Conservation (phyloP, 2,329 filamentous ascomycete species). For the Neofusicoccum cordaticola region DNA sequence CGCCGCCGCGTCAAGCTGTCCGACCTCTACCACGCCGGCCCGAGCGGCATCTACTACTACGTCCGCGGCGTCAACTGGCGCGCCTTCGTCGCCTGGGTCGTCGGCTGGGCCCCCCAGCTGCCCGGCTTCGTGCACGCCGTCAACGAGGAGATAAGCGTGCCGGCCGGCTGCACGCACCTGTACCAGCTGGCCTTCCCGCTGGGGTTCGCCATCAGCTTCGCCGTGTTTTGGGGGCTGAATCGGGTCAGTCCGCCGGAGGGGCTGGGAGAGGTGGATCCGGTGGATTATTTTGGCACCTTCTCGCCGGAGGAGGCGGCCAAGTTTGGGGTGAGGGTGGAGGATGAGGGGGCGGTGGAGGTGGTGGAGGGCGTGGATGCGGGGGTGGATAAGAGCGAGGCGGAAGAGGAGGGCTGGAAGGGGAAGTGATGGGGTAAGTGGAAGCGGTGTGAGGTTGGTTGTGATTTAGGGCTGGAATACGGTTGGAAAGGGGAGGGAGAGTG, state of each 20-base stretch:
- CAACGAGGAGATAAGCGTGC: conserved; percentile 1
- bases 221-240: conserved; percentile 35
- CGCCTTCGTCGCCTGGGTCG: conserved; percentile 20
- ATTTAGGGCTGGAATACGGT: too few species aligned
- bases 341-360: not conserved
- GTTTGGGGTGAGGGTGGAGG: conserved; percentile 35
- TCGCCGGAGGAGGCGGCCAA: conserved; percentile 42
- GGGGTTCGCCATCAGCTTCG: conserved; percentile 41
- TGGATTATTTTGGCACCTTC: conserved; percentile 48
- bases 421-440: not conserved
- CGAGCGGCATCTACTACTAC: conserved; percentile 44
- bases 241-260: conserved; percentile 39
- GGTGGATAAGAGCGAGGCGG: not conserved
- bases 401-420: not conserved
- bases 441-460: too few species aligned
- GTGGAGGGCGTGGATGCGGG: not conserved
- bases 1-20: conserved; percentile 39
- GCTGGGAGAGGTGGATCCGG: conserved; percentile 43
- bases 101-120: not conserved
- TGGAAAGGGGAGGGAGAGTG: not conserved
- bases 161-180: not conserved
- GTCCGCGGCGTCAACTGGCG: conserved; percentile 46
- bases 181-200: not conserved
- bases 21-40: conserved; percentile 41
- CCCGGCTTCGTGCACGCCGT: not conserved